Conservation (phyloP, 202 grass and related monocot genomes). For the Setaria viridis region DNA sequence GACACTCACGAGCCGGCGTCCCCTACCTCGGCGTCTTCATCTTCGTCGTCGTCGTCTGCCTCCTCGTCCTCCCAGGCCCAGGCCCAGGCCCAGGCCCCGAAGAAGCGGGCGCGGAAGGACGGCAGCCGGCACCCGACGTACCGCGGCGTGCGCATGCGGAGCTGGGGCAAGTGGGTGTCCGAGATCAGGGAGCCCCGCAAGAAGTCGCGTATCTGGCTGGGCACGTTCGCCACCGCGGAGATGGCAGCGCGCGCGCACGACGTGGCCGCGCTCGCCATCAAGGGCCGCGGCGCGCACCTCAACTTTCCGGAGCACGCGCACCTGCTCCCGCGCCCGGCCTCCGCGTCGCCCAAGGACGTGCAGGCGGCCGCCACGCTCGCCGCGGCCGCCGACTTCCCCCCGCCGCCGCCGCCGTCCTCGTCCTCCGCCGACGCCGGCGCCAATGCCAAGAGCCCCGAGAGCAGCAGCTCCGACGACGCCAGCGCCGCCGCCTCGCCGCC, state of each 20-base stretch:
- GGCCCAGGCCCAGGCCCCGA: constrained; percentile 40
- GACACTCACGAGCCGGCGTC: constrained; percentile 39
- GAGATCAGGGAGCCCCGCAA: constrained; percentile 98
- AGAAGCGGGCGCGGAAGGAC: constrained; percentile 57
- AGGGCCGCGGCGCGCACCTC: constrained; percentile 72
- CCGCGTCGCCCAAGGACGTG: constrained; percentile 78
- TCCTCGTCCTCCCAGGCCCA: constrained; percentile 14
- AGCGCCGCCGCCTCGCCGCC: constrained; percentile 2
- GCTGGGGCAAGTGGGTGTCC: constrained; percentile 99
- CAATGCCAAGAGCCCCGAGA: constrained; percentile 61
- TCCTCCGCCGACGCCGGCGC: neutral
- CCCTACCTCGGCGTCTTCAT: constrained; percentile 28
- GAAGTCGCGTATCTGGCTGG: constrained; percentile 97
- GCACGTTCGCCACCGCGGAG: constrained; percentile 87
- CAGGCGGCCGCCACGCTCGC: constrained; percentile 83
- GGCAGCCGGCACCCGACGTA: constrained; percentile 70
- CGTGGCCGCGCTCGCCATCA: constrained; percentile 92
- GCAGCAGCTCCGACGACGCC: constrained; percentile 38
- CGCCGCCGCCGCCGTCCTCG: neutral
- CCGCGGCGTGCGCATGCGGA: constrained; percentile 92
- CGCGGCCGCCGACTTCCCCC: constrained; percentile 46
- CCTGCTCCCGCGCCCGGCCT: constrained; percentile 74
- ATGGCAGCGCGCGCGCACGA: constrained; percentile 98
- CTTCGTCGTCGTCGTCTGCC: constrained; percentile 23
- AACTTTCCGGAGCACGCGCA: constrained; percentile 77